Percentiles rank a stretch among this genome's conserved stretches.
Evolutionary conservation across 768 basidiomycete species (phyloP).

Genomic region (Suillus subalutaceus): DNA sequence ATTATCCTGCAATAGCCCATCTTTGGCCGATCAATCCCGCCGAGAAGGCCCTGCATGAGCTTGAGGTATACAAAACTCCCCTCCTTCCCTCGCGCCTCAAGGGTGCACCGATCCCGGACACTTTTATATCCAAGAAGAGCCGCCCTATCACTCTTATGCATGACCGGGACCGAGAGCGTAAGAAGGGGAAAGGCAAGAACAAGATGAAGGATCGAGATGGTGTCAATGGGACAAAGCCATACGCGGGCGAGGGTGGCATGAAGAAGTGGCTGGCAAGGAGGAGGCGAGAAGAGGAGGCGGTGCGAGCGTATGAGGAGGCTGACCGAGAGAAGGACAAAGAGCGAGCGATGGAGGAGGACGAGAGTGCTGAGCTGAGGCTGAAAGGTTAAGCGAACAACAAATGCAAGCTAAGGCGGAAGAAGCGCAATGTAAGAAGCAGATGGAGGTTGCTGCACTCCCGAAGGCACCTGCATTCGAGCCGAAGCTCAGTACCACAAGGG

Average conservation of each 20-base stretch:
- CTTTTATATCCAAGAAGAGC: constrained; percentile 58
- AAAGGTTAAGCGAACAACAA: constrained; percentile 16
- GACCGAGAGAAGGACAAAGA: constrained; percentile 34
- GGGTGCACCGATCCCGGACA: constrained; percentile 52
- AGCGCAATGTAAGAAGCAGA: constrained; percentile 11
- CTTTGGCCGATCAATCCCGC: constrained; percentile 51
- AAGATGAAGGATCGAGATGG: constrained; percentile 40
- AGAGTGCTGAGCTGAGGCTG: constrained; percentile 33
- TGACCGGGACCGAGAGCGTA: constrained; percentile 50
- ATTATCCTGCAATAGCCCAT: constrained; percentile 26
- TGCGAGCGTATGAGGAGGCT: constrained; percentile 11
- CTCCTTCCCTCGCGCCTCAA: constrained; percentile 63
- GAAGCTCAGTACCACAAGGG: constrained; percentile 21
- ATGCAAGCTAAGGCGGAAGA: constrained; percentile 20
- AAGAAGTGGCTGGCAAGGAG: constrained; percentile 73
- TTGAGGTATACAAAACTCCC: constrained; percentile 81
- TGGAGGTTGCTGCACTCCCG: constrained; percentile 19
- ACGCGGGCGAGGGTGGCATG: constrained; percentile 78
- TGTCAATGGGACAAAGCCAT: constrained; percentile 68
- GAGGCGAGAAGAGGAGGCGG: constrained; percentile 58
- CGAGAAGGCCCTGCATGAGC: constrained; percentile 68
- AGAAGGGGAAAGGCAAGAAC: constrained; percentile 39
- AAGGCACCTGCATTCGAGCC: constrained; percentile 24
- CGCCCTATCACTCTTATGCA: constrained; percentile 59
- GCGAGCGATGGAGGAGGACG: constrained; percentile 38